Evolutionary conservation across 2,329 filamentous ascomycete genomes (phyloP), one percentile per base, ranked within the genome.

Genomic region (Sporothrix variecibatus): DNA sequence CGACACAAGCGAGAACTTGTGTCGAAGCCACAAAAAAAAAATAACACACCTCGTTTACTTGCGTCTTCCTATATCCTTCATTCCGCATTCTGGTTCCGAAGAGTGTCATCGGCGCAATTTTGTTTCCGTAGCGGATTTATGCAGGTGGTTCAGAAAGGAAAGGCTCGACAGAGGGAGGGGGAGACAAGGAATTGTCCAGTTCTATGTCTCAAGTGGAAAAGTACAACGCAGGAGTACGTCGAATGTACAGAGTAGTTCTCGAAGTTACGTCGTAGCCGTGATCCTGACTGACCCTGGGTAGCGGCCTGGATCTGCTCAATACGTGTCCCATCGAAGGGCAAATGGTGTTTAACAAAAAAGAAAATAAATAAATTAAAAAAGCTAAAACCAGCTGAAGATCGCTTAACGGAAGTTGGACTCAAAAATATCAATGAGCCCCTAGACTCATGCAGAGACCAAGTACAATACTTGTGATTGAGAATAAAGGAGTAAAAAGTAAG

Each of bases 81-180:
- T 60, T 31, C 56, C 56, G 28, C 28, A 20, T 34, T 31, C 28
- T 34, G 56, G 56, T 34, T 34, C 56, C 28, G 28, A 34, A 34
- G n/a, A 26, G 60, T 65, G 38, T 15, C 64, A 49, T 49, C 40
- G 40, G 64, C 12, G 23, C 40, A 28, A 20, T 46, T 67, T 49
- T 67, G 40, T 49, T 49, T 46, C 43, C 40, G 40, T 46, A 20
- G 40, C 43, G 64, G 40, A 46, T 31, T 31, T 49, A 67, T 69
- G 65, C 65, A 51, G 15, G 43, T n/a, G 65, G 28, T 34, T 69
- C 15, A 69, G 23, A 69, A 69, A 51, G 65, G 65, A 69, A 69
- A 69, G 65, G 65, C 65, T 51, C 26, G 65, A 49, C 43, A 7
- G 12, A 17, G 9, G 58, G 28, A 31, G 11, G 9, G 17, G 40